Percentiles rank a stretch among this genome's conserved stretches.
phyloP scores from a whole-genome alignment of 2,329 filamentous ascomycete species.

The Periconia digitata region DNA sequence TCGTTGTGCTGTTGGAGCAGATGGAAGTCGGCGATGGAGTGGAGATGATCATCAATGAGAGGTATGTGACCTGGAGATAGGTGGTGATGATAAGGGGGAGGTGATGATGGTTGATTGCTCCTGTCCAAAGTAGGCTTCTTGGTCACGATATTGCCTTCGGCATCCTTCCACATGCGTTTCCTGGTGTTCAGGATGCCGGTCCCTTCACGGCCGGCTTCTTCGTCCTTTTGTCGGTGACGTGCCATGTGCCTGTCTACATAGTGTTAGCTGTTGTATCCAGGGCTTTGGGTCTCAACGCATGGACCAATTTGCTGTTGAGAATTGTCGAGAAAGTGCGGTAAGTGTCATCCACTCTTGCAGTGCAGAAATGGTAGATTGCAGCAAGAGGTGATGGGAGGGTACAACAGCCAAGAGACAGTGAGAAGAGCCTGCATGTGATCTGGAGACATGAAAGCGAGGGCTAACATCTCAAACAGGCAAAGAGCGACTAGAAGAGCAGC shows the following conservation, averaged over 20 bases:
- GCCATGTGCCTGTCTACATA: constrained; percentile 59
- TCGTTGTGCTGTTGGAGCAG: constrained; percentile 23
- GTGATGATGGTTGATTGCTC: constrained; percentile 9
- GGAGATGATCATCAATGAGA: constrained; percentile 15
- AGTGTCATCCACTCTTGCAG: constrained; percentile 18
- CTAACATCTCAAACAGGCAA: neutral
- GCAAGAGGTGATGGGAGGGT: neutral
- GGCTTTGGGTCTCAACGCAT: neutral
- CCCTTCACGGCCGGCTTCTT: constrained; percentile 57
- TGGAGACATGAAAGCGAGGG: too few species aligned
- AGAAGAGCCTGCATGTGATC: constrained; percentile 7
- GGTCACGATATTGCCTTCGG: constrained; percentile 56
- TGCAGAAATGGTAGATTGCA: neutral
- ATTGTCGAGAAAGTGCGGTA: neutral
- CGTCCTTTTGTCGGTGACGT: constrained; percentile 57
- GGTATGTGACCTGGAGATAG: neutral
- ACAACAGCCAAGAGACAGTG: constrained; percentile 8
- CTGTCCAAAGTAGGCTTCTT: constrained; percentile 37
- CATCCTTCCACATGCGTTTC: constrained; percentile 59
- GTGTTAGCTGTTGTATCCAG: constrained; percentile 19
- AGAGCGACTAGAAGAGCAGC: constrained; percentile 14
- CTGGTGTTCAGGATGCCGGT: constrained; percentile 56
- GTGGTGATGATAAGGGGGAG: constrained; percentile 1
- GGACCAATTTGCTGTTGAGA: constrained; percentile 3
- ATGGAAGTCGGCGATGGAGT: constrained; percentile 21